These are phyloP conservation scores for Chimonanthus salicifolius DNA, from an alignment of 164 flowering plant genomes.

Conservation along the genomic window DNA sequence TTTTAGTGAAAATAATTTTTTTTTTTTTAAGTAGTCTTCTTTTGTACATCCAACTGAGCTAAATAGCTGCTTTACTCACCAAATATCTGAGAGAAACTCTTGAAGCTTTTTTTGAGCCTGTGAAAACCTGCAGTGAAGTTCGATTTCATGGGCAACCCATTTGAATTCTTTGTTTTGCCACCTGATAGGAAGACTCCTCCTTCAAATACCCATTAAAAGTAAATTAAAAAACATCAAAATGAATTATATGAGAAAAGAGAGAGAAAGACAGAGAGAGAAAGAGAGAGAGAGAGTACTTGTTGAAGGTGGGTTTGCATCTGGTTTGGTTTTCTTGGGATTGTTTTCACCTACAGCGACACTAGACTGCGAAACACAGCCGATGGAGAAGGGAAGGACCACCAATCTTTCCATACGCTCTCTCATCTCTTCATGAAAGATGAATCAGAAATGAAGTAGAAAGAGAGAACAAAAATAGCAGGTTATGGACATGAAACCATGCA, in stretches of 20 bases:
- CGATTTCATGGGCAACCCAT: conserved; percentile 43
- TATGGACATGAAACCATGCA: conserved; percentile 12
- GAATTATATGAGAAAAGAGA: not conserved
- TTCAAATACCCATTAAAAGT: conserved; percentile 15
- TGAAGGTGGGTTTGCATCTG: conserved; percentile 18
- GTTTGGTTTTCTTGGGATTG: conserved; percentile 29
- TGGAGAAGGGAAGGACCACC: conserved; percentile 54
- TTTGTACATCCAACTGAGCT: too few species aligned
- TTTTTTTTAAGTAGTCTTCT: too few species aligned
- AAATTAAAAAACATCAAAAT: not conserved
- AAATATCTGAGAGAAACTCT: conserved; percentile 66
- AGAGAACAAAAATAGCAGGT: conserved; percentile 10
- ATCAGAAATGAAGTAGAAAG: conserved; percentile 1
- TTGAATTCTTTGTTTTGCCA: conserved; percentile 44
- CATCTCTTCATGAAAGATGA: conserved; percentile 23
- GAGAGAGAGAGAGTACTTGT: conserved; percentile 15
- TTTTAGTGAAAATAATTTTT: too few species aligned
- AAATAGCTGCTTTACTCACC: conserved; percentile 32
- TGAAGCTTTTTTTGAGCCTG: conserved; percentile 58
- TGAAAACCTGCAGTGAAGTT: conserved; percentile 48
- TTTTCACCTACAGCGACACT: conserved; percentile 32
- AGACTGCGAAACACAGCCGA: conserved; percentile 55
- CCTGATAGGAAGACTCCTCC: conserved; percentile 36
- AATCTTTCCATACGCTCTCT: conserved; percentile 65
- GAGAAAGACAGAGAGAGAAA: conserved; percentile 4